Base-by-base conservation (phyloP, 352 stramenopile species). In the Globisporangium middletonii region DNA sequence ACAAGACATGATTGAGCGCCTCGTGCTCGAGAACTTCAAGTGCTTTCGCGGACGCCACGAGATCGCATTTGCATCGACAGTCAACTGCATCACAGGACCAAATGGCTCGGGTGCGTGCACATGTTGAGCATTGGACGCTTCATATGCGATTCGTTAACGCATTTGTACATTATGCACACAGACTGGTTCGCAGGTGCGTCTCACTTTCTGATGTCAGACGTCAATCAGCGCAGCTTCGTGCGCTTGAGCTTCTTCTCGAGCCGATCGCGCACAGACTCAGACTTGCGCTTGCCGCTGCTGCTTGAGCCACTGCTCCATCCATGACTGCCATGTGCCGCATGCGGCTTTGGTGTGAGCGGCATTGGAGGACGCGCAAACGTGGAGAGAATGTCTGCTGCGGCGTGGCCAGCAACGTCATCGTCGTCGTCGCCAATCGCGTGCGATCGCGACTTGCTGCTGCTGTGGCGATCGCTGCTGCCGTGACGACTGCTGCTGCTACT, bases 241-340 rank as follows among this genome's bases (percentile, higher is more conserved):
- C 83, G 83, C 68, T 89, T 93, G 37, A 93, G 73, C 59, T 93
- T 93, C 55, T 93, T 93, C 50, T 77, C 78, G 54, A 93, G 59
- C 1, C 83, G 80, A 54, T 88, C 80, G 18, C 83, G 79, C 6
- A 74, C 80, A 15, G 79, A 89, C 16, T 65, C 63, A 4, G 72
- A 67, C 61, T 81, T 89, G 51, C 82, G 74, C 60, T 91, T 92
- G 18, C 66, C 64, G 46, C 65, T 55, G 23, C 47, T 60, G 41
- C 58, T 67, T 28, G 65, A 53, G 7, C 57, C 62, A 64, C 62
- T 72, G 26, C 57, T 57, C 49, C 30, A 43, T 62, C 23, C 28
- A 16, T 55, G 47, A 50, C 41, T 26, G 30, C 33, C 37, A 18
- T 55, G 28, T 37, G 47, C 37, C 6, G 26, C 37, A 35, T 18